Base-by-base conservation (phyloP, 2,329 filamentous ascomycete species). In the Calcarisporium arbuscula region DNA sequence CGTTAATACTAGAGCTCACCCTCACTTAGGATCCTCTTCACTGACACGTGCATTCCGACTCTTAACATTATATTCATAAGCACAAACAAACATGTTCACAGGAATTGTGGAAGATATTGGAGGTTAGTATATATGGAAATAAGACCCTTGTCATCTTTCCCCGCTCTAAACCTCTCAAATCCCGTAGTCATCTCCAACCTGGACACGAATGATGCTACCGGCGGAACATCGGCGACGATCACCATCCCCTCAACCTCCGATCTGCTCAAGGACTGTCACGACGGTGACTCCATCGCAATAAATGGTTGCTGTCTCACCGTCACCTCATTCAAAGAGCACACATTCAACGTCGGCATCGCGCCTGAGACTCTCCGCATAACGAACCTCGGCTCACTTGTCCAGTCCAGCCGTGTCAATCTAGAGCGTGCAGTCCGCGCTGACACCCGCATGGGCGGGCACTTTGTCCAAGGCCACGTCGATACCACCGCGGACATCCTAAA, bases 381-480 rank as follows among this genome's bases (percentile, higher is more conserved):
- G 40, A 94, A 96, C 64, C 78, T 98, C n/a, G 90, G 89, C 42
- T 68, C 68, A 15, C 71, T 98, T 34, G 61, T 65, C 30, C 57
- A 76, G 41, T 69, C 69, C 27, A 83, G 80, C 41, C 68, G 67
- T 16, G 89, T 96, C 46, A 98, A 98, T 61, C 81, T 98, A 34
- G 92, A 98, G 69, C 81, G 92, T 12, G 90, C 92, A 4, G 89
- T 98, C 35, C 82, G 84, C 14, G 87, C 88, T 5, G 77, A 84
- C 51, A 95, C 90, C 29, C 85, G 92, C 36, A 96, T 98, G 87
- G 92, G 94, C 30, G 92, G 92, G 1, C 92, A 98, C 65, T 95
- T 96, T 52, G 90, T 96, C 20, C 94, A 98, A 64, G 92, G 92
- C 26, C 92, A 98, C 60, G 90, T 98, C 41, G 94, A 98, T 61